phyloP scores from a whole-genome alignment of 2,329 filamentous ascomycete species.

The Tothia fuscella region DNA sequence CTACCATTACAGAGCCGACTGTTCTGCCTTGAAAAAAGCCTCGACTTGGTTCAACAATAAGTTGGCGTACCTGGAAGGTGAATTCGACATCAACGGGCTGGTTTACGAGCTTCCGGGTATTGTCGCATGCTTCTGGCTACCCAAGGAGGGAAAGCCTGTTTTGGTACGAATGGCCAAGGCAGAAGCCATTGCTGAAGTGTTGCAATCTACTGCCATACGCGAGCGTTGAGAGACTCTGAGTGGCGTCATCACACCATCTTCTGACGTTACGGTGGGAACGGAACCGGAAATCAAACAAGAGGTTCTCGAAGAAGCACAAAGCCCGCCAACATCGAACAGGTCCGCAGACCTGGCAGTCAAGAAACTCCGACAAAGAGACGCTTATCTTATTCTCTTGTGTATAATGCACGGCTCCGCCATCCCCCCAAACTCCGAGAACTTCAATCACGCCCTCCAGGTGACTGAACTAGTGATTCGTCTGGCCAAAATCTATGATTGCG shows the following conservation, averaged over 20 bases:
- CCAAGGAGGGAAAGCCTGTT: neutral
- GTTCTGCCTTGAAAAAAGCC: neutral
- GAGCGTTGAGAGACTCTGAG: too few species aligned
- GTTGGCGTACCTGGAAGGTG: neutral
- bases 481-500: slow-evolving; percentile 1
- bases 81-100: too few species aligned
- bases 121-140: neutral
- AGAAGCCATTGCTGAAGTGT: too few species aligned
- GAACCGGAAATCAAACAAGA: too few species aligned
- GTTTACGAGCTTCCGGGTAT: neutral
- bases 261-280: too few species aligned
- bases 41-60: neutral
- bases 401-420: neutral
- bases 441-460: neutral
- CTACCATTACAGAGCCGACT: neutral
- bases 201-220: too few species aligned
- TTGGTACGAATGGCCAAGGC: neutral
- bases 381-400: neutral
- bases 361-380: neutral
- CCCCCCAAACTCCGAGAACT: too few species aligned
- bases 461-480: neutral
- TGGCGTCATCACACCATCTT: too few species aligned
- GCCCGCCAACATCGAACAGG: too few species aligned
- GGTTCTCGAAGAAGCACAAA: too few species aligned
- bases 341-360: too few species aligned